Conservation (phyloP, 2,329 filamentous ascomycete species). For the Nemania abortiva region DNA sequence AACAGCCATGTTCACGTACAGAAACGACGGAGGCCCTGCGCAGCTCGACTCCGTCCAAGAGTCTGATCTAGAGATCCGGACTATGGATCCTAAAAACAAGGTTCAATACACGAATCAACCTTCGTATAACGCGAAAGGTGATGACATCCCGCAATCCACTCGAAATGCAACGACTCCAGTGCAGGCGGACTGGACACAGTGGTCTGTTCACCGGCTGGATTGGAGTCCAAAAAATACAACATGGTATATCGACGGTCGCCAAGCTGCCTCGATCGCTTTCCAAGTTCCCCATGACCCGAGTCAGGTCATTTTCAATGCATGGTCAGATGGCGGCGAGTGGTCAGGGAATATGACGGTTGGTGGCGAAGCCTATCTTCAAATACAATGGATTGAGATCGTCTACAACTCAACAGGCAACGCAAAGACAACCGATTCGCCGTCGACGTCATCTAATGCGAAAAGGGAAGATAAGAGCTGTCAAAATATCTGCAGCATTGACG, state of each 20-base stretch:
- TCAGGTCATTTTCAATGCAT: conserved; percentile 69
- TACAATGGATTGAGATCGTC: conserved; percentile 73
- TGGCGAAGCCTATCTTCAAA: conserved; percentile 65
- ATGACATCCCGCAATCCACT: conserved; percentile 61
- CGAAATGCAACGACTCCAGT: conserved; percentile 61
- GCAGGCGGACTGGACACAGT: conserved; percentile 62
- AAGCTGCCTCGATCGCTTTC: conserved; percentile 65
- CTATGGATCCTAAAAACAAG: conserved; percentile 57
- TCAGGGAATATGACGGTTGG: conserved; percentile 68
- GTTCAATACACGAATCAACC: conserved; percentile 73
- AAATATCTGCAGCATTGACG: conserved; percentile 54
- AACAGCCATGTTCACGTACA: conserved; percentile 67
- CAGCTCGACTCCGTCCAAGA: conserved; percentile 60
- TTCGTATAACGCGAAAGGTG: conserved; percentile 58
- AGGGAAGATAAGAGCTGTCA: conserved; percentile 41
- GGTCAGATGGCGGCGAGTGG: conserved; percentile 72
- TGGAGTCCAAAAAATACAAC: conserved; percentile 66
- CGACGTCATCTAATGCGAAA: conserved; percentile 24
- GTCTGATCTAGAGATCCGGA: conserved; percentile 66
- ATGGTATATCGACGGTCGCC: conserved; percentile 67
- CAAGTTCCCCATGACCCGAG: conserved; percentile 66
- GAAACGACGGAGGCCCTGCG: conserved; percentile 51
- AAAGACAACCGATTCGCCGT: conserved; percentile 35
- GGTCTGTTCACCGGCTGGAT: conserved; percentile 71
- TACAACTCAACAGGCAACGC: conserved; percentile 59